Base-by-base conservation (phyloP, 2,329 filamentous ascomycete species). In the Hysterium pulicare region DNA sequence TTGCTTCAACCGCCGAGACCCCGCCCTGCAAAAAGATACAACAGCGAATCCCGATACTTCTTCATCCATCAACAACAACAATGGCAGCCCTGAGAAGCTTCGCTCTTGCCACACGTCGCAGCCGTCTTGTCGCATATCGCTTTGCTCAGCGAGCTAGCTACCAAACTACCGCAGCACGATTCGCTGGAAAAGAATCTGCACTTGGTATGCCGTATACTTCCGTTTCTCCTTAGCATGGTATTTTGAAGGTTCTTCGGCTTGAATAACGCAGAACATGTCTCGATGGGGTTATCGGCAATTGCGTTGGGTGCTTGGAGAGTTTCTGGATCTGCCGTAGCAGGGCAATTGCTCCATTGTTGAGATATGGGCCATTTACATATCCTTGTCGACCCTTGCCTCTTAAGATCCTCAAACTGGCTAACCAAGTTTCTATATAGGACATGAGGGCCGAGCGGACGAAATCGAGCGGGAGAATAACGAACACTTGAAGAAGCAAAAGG, bases 391-490 rank as follows among this genome's bases (percentile, higher is more conserved):
- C n/a, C n/a, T n/a, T n/a, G n/a, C n/a, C n/a, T n/a, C n/a, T n/a
- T n/a, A n/a, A n/a, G n/a, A n/a, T n/a, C n/a, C n/a, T n/a, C n/a
- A n/a, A n/a, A n/a, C n/a, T n/a, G n/a, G n/a, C n/a, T n/a, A n/a
- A n/a, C n/a, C n/a, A n/a, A n/a, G n/a, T n/a, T n/a, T n/a, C n/a
- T n/a, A 20, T 40, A 33, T 35, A 65, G 62, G 61, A 38, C 49
- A 42, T 33, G 61, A 66, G 44, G 53, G 50, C 26, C 61, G 62
- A 24, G 53, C 63, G 15, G 58, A 71, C 6, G 69, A 74, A 45
- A 50, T 70, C 30, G 69, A 73, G 42, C 40, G 56, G 35, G 59
- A 64, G 38, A 75, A 74, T 61, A 57, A 71, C 31, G 63, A 72
- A 43, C 61, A 67, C 46, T 45, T 73, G 43, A 55, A 62, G 44